phyloP scores from a whole-genome alignment of 2,329 filamentous ascomycete genomes.

The Microdochium nivale region DNA sequence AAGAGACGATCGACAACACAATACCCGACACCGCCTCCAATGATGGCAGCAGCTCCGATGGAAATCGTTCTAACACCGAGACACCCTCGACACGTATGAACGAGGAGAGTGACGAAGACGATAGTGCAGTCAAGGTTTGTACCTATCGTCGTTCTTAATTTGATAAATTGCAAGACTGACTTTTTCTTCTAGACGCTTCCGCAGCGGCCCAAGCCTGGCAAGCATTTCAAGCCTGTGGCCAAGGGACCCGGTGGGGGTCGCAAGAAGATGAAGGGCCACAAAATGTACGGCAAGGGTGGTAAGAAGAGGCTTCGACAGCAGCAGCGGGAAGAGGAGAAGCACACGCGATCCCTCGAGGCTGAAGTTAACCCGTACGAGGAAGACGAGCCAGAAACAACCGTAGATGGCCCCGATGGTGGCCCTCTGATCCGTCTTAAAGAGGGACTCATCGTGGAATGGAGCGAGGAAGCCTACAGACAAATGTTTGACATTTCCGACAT shows the following conservation, averaged over 20 bases:
- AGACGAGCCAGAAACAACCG: slow-evolving; percentile 22
- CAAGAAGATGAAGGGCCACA: slow-evolving; percentile 38
- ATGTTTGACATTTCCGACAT: slow-evolving; percentile 46
- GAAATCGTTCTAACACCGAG: slow-evolving; percentile 22
- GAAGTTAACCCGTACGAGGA: slow-evolving; percentile 13
- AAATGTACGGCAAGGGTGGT: slow-evolving; percentile 38
- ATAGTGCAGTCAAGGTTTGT: slow-evolving; percentile 24
- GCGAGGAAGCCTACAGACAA: slow-evolving; percentile 55
- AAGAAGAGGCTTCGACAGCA: slow-evolving; percentile 27
- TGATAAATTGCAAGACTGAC: not conserved
- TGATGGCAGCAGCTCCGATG: slow-evolving; percentile 45
- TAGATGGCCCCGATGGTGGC: slow-evolving; percentile 35
- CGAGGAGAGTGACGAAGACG: slow-evolving; percentile 51
- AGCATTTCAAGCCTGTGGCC: slow-evolving; percentile 1
- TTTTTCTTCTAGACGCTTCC: slow-evolving; percentile 5
- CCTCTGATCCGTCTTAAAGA: slow-evolving; percentile 74
- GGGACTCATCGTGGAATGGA: slow-evolving; percentile 83
- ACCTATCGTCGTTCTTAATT: not conserved
- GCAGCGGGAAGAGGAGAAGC: slow-evolving; percentile 18
- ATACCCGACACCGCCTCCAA: slow-evolving; percentile 39
- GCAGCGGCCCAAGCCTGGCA: slow-evolving; percentile 8
- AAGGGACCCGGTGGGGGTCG: slow-evolving; percentile 23
- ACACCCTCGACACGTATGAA: slow-evolving; percentile 42
- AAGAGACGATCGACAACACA: slow-evolving; percentile 39
- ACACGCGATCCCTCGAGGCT: not conserved